Conservation (phyloP, 805 yeast genomes). For the Nakazawaea ernobii region DNA sequence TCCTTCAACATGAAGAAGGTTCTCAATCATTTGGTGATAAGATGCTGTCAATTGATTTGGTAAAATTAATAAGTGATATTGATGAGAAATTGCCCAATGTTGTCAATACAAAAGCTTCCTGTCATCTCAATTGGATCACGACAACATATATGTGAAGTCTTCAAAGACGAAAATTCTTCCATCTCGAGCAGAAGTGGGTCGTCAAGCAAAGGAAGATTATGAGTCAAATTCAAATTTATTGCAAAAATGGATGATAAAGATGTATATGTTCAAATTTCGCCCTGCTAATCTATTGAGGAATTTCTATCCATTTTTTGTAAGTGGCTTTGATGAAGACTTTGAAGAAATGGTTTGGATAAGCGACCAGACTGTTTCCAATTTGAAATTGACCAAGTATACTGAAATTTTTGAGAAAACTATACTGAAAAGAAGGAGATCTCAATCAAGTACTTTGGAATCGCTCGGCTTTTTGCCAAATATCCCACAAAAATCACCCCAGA, state of each 20-base stretch:
- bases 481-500: background rate
- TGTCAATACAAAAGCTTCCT: background rate
- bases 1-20: background rate
- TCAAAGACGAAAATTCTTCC: background rate
- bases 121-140: background rate
- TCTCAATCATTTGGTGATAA: background rate
- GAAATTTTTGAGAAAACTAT: background rate
- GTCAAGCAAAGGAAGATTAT: background rate
- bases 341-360: slow-evolving; percentile 1
- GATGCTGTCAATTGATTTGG: background rate
- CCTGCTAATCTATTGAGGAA: background rate
- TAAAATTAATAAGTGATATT: background rate
- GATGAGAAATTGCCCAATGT: slow-evolving; percentile 3
- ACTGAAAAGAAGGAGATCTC: background rate
- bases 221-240: background rate
- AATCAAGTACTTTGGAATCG: background rate
- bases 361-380: background rate
- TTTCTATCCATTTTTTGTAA: background rate
- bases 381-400: background rate
- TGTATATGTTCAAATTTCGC: slow-evolving; percentile 3
- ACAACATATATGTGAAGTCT: background rate
- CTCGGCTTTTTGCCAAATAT: background rate
- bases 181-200: background rate
- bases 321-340: no score
- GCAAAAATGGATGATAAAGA: background rate